Base-by-base conservation (phyloP, 2,329 filamentous ascomycete genomes). In the Colletotrichum theobromicola region DNA sequence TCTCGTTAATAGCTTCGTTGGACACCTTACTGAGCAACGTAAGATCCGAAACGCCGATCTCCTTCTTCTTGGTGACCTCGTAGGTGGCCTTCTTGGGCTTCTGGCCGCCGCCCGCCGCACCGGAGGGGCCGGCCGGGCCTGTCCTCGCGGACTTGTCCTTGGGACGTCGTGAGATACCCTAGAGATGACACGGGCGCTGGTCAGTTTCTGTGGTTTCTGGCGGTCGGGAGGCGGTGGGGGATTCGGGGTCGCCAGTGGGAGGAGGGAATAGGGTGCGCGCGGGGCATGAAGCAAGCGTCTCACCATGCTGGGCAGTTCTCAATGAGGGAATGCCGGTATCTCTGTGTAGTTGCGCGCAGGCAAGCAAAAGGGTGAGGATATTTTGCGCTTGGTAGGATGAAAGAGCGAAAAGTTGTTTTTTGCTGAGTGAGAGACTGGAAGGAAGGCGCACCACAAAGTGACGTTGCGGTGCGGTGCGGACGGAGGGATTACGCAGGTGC, bases 1-100 rank as follows among this genome's bases (percentile, higher is more conserved):
- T 99, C 72, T 98, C 97, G 87, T 99, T 99, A 89, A 99, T 99
- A 76, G 96, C 96, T 85, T 99, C 97, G 85, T 99, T 98, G 78
- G 96, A 98, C 78, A 99, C 97, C 86, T 98, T 98, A 89, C 96
- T 98, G 82, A 99, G 94, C 80, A 99, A 89, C 5, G 97, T 99
- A 83, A 99, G 90, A 89, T 99, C 97, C 70, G 97, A 98, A 69
- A 99, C 97, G 78, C 97, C 97, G 79, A 99, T 97, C 86, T 99
- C 96, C 91, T 98, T 98, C 93, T 98, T 99, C 90, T 98, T 98
- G 78, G 93, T 94, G 75, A 93, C 95, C 84, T 99, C 97, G 86
- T 97, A 99, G 76, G 94, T 95, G 77, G 97, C 97, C 88, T 98
- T 98, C 87, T 96, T 96, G 79, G 98, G 95, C 85, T 94, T 95